Evolutionary conservation across 2,329 filamentous ascomycete species (phyloP).

Genomic region (Chrysoporthe deuterocubensis): DNA sequence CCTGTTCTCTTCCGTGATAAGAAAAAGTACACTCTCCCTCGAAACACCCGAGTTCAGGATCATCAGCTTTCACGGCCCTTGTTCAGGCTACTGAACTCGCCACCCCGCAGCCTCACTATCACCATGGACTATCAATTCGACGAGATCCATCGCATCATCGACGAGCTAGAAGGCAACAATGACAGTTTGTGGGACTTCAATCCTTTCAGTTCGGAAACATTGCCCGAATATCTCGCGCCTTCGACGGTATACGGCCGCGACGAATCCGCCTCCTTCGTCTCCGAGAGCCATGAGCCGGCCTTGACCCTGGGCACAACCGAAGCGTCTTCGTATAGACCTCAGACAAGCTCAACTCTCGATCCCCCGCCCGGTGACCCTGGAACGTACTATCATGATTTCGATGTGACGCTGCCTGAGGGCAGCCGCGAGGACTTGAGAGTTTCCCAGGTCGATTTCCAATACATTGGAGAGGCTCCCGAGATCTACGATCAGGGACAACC

Average conservation of each 20-base stretch:
- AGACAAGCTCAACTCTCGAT: neutral
- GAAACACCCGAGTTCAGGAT: neutral
- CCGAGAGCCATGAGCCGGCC: neutral
- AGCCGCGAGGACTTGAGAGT: neutral
- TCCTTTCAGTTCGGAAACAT: neutral
- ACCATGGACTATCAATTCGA: conserved; percentile 3
- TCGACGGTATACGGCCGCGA: neutral
- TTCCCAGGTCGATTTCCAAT: neutral
- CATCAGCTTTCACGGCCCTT: neutral
- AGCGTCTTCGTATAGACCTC: neutral
- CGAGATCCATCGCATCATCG: neutral
- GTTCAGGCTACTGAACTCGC: neutral
- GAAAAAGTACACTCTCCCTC: neutral
- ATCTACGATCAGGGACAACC: conserved; percentile 6
- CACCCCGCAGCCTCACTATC: neutral
- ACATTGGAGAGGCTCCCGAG: neutral
- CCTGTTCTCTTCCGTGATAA: neutral
- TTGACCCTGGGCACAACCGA: neutral
- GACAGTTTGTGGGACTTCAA: neutral
- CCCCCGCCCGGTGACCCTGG: neutral
- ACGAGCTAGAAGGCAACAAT: neutral
- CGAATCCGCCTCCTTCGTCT: neutral
- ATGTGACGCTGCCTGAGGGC: neutral
- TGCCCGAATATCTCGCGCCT: neutral
- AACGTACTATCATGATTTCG: neutral